Base-by-base conservation (phyloP, 108 stramenopile genomes). In the Nitzschia putrida region DNA sequence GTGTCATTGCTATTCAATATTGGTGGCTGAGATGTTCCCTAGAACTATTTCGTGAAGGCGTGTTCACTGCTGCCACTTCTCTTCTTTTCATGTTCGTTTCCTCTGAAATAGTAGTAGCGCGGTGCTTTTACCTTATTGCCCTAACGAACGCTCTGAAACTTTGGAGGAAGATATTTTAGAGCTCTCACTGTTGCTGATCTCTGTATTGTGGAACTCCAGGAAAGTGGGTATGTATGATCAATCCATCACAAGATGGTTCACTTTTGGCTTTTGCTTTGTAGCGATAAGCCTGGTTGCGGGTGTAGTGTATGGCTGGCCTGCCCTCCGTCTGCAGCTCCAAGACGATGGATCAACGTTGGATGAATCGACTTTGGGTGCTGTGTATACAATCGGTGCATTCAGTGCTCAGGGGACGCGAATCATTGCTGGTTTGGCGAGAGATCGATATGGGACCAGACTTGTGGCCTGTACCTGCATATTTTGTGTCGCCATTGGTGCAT, bases 261-360 rank as follows among this genome's bases (percentile, higher is more conserved):
- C 74, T 20, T 69, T 71, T 43, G 37, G 47, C 22, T 61, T 81
- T 68, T 40, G 71, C 13, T 73, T 81, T 20, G 0, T 77, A 0
- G 44, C 53, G 21, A 55, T 77, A 13, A 65, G 65, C 22, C 23
- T 74, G 23, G 47, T 53, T 0, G 39, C 68, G 7, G 81, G 81
- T n/a, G 14, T 78, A 13, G 76, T 82, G 16, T 82, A 82, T 57
- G 81, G 81, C 12, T 82, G 72, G 72, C 81, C 81, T 18, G 66
- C 65, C 18, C 45, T 82, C 16, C 81, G 81, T 20, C 63, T 26
- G 24, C 53, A 78, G 23, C 67, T 82, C 2, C 59, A 57, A 41
- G 53, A 69, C 20, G 81, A 72, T 24, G 75, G 54, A 42, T 68
- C 66, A 40, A 52, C 71, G 16, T 52, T 76, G 20, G 49, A 37